Evolutionary conservation across 2,329 filamentous ascomycete species (phyloP), one percentile per base, ranked within the genome.

Genomic region (Fusarium nanum): DNA sequence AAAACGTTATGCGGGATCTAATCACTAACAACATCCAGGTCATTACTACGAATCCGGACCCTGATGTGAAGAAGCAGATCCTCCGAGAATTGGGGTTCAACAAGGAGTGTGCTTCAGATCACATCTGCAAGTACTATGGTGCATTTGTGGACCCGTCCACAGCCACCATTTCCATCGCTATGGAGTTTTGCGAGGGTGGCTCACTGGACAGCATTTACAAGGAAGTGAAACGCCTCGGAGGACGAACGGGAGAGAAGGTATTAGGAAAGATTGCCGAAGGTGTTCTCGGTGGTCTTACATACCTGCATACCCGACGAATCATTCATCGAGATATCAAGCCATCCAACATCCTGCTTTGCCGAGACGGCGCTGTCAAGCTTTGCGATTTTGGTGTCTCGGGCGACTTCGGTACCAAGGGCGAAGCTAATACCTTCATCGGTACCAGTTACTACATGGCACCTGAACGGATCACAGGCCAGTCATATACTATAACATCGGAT

Each of bases 391-490:
- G 96, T 74, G 96, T 99, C 49, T 97, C 93, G 63, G 96, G 96
- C 72, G 96, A 98, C 80, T 98, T 98, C 78, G 97, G 96, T 71
- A 99, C 96, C 52, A 98, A 99, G 81, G 96, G 96, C 56, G 96
- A 98, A 79, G 96, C 96, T 71, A 98, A 98, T 80, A 99, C 96
- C 0, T 99, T 99, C 77, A 99, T 99, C 78, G 96, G 96, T 69
- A 99, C 96, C 14, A 97, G 93, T 66, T 99, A 98, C 80, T 99
- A 99, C 84, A 99, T 99, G 96, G 96, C 96, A 6, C 96, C 96
- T 0, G 96, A 99, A 81, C 92, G 96, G 55, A 99, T 99, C 79
- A 98, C 96, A 2, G 96, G 96, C 62, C 93, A 98, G 83, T 95
- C 92, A 52, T 99, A 99, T 81, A 99, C 95, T 67, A 99, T 99